Base-by-base conservation (phyloP, 306 rosid genomes). In the Hippophae gyantsensis region DNA sequence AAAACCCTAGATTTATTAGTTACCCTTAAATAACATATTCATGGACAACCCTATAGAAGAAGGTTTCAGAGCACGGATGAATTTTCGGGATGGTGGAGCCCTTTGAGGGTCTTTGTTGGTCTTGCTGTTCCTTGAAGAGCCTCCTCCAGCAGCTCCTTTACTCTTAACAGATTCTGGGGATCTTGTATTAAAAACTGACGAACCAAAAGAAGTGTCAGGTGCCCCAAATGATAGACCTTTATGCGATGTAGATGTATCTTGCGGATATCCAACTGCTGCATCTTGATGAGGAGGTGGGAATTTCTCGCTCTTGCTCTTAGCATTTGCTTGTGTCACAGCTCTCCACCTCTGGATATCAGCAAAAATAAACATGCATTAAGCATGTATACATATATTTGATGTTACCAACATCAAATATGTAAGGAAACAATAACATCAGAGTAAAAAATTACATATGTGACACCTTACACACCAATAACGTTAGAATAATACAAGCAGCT, bases 201-300 rank as follows among this genome's bases (percentile, higher is more conserved):
- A 86, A 59, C 81, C 62, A 23, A 79, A 82, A 45, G 95, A 89
- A 54, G 78, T 43, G 57, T 86, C 90, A 23, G 73, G 38, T 23
- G 76, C 73, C 11, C 92, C 81, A 69, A 90, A 90, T 54, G 95
- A 90, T 40, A 75, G 69, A 57, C 75, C 87, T 59, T 76, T 84
- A 9, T 79, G 75, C 27, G 89, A 78, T 63, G 75, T 48, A 23
- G 89, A 78, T 63, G 75, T 48, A 23, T 78, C 80, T 38, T 71
- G 77, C 47, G 86, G 87, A 73, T 84, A 75, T 64, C 93, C 97
- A 10, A 89, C 93, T 13, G 84, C 84, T 51, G 90, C 97, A 68
- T 89, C 97, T 57, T 86, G 87, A 70, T 86, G 97, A 43, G 97
- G 97, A 43, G 97, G 95, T 50, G 97, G 95, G 56, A 90, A 90